These are phyloP conservation scores for Calycina marina DNA, from an alignment of 2,329 filamentous ascomycete species.

Conservation along the genomic window DNA sequence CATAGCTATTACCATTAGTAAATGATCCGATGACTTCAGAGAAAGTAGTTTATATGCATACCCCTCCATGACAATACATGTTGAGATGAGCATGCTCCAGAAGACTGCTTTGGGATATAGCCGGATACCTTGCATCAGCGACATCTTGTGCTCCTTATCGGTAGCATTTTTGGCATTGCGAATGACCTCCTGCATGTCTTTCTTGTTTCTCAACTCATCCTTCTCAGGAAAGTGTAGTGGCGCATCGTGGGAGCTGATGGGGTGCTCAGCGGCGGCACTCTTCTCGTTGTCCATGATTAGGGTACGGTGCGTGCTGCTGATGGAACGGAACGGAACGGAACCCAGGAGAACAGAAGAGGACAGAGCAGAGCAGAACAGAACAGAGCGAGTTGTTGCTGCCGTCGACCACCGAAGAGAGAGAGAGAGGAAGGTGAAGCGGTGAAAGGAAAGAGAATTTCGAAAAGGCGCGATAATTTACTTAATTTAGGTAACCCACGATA, in stretches of 20 bases:
- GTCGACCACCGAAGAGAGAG: background rate
- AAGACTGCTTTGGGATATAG: constrained; percentile 77
- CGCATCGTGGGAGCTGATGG: constrained; percentile 2
- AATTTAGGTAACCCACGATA: no score
- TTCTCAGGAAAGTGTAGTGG: constrained; percentile 14
- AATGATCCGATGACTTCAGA: no score
- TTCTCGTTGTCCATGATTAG: background rate
- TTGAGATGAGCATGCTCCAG: constrained; percentile 79
- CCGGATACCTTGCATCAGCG: constrained; percentile 58
- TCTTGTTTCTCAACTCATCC: constrained; percentile 13
- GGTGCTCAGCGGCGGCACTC: background rate
- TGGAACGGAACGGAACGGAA: background rate
- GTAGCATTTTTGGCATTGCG: constrained; percentile 34
- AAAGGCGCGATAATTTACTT: no score
- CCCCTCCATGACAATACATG: constrained; percentile 82
- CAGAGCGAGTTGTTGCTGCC: background rate
- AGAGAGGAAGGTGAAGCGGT: no score
- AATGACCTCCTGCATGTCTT: constrained; percentile 18
- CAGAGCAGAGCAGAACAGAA: background rate
- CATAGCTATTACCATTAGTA: no score
- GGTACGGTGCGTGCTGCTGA: background rate
- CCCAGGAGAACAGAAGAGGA: background rate
- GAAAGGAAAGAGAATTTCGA: no score
- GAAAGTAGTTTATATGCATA: no score
- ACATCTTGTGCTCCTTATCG: constrained; percentile 55